Conservation (phyloP, 1,284 basidiomycete genomes). For the Hypsizygus ulmarius region DNA sequence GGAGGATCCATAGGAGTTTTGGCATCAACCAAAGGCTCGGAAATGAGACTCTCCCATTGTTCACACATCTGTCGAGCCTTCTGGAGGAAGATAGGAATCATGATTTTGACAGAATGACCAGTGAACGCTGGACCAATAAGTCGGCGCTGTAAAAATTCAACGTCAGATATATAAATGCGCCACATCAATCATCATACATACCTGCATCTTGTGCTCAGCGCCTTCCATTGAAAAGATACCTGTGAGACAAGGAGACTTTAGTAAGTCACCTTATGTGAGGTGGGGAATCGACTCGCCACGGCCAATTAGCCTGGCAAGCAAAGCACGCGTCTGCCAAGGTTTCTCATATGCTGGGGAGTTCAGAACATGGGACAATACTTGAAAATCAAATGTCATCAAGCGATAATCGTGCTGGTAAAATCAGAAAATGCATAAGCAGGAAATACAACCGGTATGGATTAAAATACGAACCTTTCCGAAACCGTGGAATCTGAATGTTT, state of each 20-base stretch:
- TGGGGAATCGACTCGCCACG: constrained; percentile 29
- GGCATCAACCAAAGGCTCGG: constrained; percentile 8
- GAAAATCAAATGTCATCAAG: constrained; percentile 51
- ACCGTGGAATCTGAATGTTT: constrained; percentile 50
- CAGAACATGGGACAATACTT: constrained; percentile 46
- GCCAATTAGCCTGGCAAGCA: constrained; percentile 48
- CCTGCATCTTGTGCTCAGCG: constrained; percentile 41
- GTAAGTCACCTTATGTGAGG: background rate
- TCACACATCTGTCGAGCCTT: constrained; percentile 48
- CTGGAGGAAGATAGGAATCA: constrained; percentile 44
- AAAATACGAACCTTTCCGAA: constrained; percentile 40
- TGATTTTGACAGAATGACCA: constrained; percentile 37
- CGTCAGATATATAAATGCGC: background rate
- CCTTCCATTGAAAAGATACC: constrained; percentile 53
- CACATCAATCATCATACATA: constrained; percentile 13
- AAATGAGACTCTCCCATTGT: constrained; percentile 37
- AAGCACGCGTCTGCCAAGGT: constrained; percentile 51
- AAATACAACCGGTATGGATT: background rate
- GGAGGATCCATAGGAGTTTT: constrained; percentile 8
- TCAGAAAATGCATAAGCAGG: background rate
- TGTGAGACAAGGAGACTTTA: constrained; percentile 16
- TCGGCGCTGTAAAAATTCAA: constrained; percentile 30
- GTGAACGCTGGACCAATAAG: constrained; percentile 50
- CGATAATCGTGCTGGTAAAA: constrained; percentile 48
- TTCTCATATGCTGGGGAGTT: constrained; percentile 49